Conservation (phyloP, 805 yeast genomes). For the Metschnikowia cubensis region DNA sequence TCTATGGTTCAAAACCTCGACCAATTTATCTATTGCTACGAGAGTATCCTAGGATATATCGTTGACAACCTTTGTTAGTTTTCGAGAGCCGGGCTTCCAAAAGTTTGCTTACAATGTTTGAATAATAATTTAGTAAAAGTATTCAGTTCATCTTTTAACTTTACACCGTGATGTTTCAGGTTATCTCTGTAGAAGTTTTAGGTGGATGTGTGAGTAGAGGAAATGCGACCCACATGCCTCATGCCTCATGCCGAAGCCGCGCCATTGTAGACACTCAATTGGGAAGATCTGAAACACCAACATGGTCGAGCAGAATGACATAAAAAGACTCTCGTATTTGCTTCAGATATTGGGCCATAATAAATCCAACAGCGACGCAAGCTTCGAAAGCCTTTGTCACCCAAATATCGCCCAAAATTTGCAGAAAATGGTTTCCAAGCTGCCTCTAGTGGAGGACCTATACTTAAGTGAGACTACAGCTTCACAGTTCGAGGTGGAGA, state of each 20-base stretch:
- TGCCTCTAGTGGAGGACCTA: slow-evolving; percentile 13
- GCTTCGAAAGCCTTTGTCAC: slow-evolving; percentile 14
- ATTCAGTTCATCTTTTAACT: not conserved
- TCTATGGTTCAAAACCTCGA: slow-evolving; percentile 82
- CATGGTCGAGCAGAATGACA: slow-evolving; percentile 5
- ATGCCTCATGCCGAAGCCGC: not conserved
- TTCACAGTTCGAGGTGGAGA: slow-evolving; percentile 34
- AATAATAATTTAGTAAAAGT: not conserved
- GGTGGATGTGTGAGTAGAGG: not conserved
- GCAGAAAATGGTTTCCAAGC: slow-evolving; percentile 9
- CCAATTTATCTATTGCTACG: slow-evolving; percentile 73
- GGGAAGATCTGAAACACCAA: not conserved
- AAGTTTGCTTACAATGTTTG: not conserved
- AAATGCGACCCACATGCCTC: not conserved
- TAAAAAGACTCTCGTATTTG: slow-evolving; percentile 11
- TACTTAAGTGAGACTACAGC: slow-evolving; percentile 34
- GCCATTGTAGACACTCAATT: slow-evolving; percentile 1
- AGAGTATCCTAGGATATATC: slow-evolving; percentile 27
- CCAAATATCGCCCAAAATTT: slow-evolving; percentile 9
- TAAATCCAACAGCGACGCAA: slow-evolving; percentile 7
- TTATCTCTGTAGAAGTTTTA: not conserved
- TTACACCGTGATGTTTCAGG: not conserved
- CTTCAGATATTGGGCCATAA: slow-evolving; percentile 9
- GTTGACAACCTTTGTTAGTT: slow-evolving; percentile 10
- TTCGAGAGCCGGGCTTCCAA: not conserved